phyloP scores from a whole-genome alignment of 192 early-diverging fungal genomes.

The Dissophora ornata region DNA sequence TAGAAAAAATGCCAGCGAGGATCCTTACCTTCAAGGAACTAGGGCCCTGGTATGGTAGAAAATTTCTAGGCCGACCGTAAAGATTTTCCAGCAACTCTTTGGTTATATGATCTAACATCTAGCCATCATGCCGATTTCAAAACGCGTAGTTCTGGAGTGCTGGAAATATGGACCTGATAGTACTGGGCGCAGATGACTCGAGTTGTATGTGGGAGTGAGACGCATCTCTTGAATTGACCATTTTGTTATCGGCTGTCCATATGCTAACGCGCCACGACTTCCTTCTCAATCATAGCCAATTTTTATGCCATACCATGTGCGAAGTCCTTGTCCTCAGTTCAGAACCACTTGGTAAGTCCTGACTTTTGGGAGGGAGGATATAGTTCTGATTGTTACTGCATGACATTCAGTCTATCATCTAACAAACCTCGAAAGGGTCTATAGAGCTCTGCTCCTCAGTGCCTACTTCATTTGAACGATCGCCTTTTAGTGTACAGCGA shows the following conservation, averaged over 20 bases:
- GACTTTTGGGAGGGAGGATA: no score
- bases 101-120: no score
- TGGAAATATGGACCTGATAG: conserved; percentile 73
- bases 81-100: no score
- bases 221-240: background rate
- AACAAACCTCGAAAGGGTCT: no score
- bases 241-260: background rate
- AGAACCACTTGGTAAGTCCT: conserved; percentile 39
- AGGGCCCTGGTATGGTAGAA: conserved; percentile 63
- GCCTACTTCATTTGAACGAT: conserved; percentile 76
- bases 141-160: conserved; percentile 80
- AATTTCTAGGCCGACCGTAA: no score
- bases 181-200: conserved; percentile 62
- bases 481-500: conserved; percentile 74
- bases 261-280: conserved; percentile 5
- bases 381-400: no score
- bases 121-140: no score
- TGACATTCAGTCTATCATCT: no score
- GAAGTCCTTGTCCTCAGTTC: conserved; percentile 38
- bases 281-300: conserved; percentile 63
- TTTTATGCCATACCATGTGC: conserved; percentile 49
- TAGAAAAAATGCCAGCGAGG: conserved; percentile 60
- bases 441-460: conserved; percentile 50
- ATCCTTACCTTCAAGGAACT: conserved; percentile 70
- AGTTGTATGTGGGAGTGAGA: conserved; percentile 18